Base-by-base conservation (phyloP, 2,329 filamentous ascomycete genomes). In the Epichloe hybrida region DNA sequence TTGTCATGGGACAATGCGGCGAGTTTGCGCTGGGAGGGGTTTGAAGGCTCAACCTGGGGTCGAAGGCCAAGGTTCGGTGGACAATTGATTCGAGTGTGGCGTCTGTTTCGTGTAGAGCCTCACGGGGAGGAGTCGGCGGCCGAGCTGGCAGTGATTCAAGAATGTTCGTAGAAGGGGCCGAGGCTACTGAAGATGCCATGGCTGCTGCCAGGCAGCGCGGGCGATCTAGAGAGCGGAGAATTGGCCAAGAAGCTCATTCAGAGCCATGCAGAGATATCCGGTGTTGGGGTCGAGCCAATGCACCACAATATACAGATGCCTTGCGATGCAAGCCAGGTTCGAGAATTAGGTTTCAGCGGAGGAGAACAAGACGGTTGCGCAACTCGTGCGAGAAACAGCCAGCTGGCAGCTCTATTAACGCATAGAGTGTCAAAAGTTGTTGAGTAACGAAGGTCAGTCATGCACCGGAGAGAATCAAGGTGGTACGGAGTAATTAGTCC, bases 41-140 rank as follows among this genome's bases (percentile, higher is more conserved):
- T 46, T 79, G 64, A 35, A 68, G 62, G 52, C 61, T 65, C n/a
- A 56, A 51, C 56, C 59, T 57, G 21, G 60, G 59, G 55, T 75
- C 66, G 59, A 69, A 61, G 36, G 62, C 59, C n/a, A 66, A 57
- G 36, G 66, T 63, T 55, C 64, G 64, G 40, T 61, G 58, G n/a
- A 64, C 59, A 36, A 64, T 57, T 38, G 65, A 59, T 55, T 69
- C 70, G 48, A 63, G 57, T 34, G 62, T 57, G 31, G 61, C 58
- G 47, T 69, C 66, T 52, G 60, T 50, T 40, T 72, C 69, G 57
- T 63, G 62, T 34, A 63, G 66, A 37, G 72, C 68, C 62, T 79
- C 78, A 57, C 75, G 75, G n/a, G 81, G 81, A 45, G 82, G 81
- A 36, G 81, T 86, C n/a, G 82, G 81, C 27, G 81, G 81, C 64